Percentiles rank a stretch among this genome's conserved stretches.
These are phyloP conservation scores for Exophiala oligosperma DNA, from an alignment of 2,329 filamentous ascomycete genomes.

Conservation along the genomic window DNA sequence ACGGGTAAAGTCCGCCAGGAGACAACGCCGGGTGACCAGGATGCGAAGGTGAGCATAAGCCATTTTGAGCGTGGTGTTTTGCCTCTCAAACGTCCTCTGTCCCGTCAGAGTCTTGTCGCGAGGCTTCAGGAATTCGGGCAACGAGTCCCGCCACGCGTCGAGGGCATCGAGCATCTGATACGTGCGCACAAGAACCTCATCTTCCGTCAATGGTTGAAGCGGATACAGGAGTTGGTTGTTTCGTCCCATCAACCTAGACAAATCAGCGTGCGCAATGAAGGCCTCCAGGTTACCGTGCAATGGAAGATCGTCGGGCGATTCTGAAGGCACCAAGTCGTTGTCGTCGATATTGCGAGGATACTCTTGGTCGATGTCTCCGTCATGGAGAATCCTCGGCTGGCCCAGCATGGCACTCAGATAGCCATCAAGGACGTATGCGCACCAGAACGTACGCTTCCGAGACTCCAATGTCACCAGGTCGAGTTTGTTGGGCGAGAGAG, in stretches of 20 bases:
- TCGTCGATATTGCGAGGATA: slow-evolving; percentile 59
- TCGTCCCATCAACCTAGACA: slow-evolving; percentile 30
- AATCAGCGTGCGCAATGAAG: slow-evolving; percentile 27
- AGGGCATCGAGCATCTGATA: slow-evolving; percentile 26
- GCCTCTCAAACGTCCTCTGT: slow-evolving; percentile 30
- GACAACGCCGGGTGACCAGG: slow-evolving; percentile 30
- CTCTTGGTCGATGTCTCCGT: slow-evolving; percentile 64
- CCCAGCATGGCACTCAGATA: slow-evolving; percentile 65
- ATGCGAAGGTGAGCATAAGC: slow-evolving; percentile 32
- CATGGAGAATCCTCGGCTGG: slow-evolving; percentile 60
- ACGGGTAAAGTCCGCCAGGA: slow-evolving; percentile 26
- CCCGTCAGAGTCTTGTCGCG: slow-evolving; percentile 30
- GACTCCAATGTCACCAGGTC: slow-evolving; percentile 49
- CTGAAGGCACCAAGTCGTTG: slow-evolving; percentile 53
- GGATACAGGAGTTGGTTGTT: slow-evolving; percentile 32
- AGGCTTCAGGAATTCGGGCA: slow-evolving; percentile 31
- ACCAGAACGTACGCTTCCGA: slow-evolving; percentile 62
- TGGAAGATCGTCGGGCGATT: slow-evolving; percentile 35
- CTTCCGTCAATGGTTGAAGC: slow-evolving; percentile 24
- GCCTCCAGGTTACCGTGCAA: slow-evolving; percentile 32
- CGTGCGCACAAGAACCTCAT: slow-evolving; percentile 28
- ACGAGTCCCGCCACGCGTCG: slow-evolving; percentile 26
- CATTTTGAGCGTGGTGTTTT: slow-evolving; percentile 32
- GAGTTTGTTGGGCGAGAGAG: slow-evolving; percentile 32
- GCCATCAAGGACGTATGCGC: slow-evolving; percentile 62